Evolutionary conservation across 2,329 filamentous ascomycete species (phyloP).

Genomic region (Botrytis fragariae): DNA sequence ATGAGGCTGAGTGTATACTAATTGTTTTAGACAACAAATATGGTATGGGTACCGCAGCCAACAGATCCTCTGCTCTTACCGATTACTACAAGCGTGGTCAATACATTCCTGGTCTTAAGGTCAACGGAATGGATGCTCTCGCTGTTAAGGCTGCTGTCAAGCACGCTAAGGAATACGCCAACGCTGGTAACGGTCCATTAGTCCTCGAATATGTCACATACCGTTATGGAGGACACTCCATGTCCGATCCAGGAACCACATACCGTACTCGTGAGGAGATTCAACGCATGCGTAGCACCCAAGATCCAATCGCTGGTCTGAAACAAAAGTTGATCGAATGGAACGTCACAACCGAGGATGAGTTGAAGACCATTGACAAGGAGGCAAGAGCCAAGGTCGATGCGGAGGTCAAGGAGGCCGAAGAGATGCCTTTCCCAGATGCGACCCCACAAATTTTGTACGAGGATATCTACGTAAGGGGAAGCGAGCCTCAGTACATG

Average conservation of each 20-base stretch:
- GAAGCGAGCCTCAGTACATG: conserved; percentile 83
- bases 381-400: conserved; percentile 82
- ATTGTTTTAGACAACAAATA: conserved; percentile 89
- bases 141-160: conserved; percentile 95
- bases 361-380: conserved; percentile 96
- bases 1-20: not conserved
- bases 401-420: conserved; percentile 83
- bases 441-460: conserved; percentile 78
- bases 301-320: conserved; percentile 95
- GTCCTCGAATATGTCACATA: conserved; percentile 99
- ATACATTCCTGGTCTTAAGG: conserved; percentile 98
- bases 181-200: conserved; percentile 81
- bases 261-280: conserved; percentile 99
- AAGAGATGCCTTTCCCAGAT: conserved; percentile 82
- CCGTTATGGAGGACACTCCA: conserved; percentile 98
- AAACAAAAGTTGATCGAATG: conserved; percentile 99
- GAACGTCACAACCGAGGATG: conserved; percentile 86
- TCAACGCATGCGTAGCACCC: conserved; percentile 97
- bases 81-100: conserved; percentile 99
- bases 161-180: conserved; percentile 87
- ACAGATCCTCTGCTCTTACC: conserved; percentile 89
- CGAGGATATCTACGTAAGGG: conserved; percentile 93
- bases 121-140: conserved; percentile 99
- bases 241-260: conserved; percentile 98
- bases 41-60: conserved; percentile 96